phyloP scores from a whole-genome alignment of 306 rosid genomes.

The Begonia loranthoides region DNA sequence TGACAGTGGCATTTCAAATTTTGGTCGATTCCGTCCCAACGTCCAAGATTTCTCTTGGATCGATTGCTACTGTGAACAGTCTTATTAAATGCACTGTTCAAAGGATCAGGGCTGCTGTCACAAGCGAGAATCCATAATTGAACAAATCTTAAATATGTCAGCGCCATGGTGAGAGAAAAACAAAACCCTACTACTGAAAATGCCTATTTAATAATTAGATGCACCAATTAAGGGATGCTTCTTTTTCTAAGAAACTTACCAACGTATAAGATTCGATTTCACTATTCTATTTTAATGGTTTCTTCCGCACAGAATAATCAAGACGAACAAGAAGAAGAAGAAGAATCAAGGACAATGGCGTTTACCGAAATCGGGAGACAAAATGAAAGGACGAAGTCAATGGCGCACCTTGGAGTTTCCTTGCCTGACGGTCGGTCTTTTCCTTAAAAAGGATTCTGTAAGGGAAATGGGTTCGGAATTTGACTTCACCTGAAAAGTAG shows the following conservation, averaged over 20 bases:
- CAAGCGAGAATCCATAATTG: slow-evolving; percentile 39
- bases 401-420: slow-evolving; percentile 78
- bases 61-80: slow-evolving; percentile 86
- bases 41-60: slow-evolving; percentile 83
- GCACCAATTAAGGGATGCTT: background rate
- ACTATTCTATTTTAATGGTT: slow-evolving; percentile 4
- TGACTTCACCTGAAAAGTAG: slow-evolving; percentile 46
- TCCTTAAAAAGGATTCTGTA: background rate
- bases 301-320: slow-evolving; percentile 18
- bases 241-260: too few species aligned
- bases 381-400: slow-evolving; percentile 46
- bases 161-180: too few species aligned
- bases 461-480: slow-evolving; percentile 87
- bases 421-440: background rate
- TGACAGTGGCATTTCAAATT: slow-evolving; percentile 92
- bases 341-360: too few species aligned
- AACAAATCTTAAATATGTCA: background rate
- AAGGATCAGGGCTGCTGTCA: slow-evolving; percentile 68
- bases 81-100: slow-evolving; percentile 91
- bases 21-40: slow-evolving; percentile 91
- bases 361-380: too few species aligned
- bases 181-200: too few species aligned
- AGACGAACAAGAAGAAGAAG: background rate
- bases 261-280: too few species aligned
- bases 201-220: background rate